Conservation (phyloP, 495 filamentous ascomycete genomes). For the Sabuloglossum arenarium region DNA sequence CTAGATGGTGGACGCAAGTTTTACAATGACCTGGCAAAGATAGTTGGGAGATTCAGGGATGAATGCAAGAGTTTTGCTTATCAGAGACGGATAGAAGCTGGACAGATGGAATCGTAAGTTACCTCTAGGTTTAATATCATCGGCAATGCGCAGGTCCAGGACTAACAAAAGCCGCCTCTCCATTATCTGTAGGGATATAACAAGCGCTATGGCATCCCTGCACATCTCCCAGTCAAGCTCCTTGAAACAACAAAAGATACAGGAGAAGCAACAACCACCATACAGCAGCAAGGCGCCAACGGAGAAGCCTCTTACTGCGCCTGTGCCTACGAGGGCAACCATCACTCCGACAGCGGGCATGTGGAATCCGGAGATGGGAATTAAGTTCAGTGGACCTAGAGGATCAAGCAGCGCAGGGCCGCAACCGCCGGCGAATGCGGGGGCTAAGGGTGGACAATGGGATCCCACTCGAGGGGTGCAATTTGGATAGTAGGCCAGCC, state of each 20-base stretch:
- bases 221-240: constrained; percentile 27
- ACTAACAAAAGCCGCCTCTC: background rate
- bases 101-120: constrained; percentile 48
- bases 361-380: constrained; percentile 64
- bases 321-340: constrained; percentile 27
- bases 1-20: constrained; percentile 81
- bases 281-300: constrained; percentile 1
- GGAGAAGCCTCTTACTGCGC: constrained; percentile 26
- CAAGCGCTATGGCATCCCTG: constrained; percentile 40
- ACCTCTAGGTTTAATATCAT: background rate
- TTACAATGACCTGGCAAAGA: constrained; percentile 84
- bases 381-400: constrained; percentile 36
- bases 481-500: constrained; percentile 25
- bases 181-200: constrained; percentile 25
- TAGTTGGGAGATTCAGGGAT: constrained; percentile 59
- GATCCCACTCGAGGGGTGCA: constrained; percentile 40
- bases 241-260: constrained; percentile 16
- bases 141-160: background rate
- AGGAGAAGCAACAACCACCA: background rate
- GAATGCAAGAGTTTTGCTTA: constrained; percentile 61
- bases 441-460: constrained; percentile 23
- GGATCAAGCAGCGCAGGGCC: constrained; percentile 6
- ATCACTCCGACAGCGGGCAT: constrained; percentile 30
- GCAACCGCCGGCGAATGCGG: constrained; percentile 7
- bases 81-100: constrained; percentile 59